These are phyloP conservation scores for Ophiostoma piceae DNA, from an alignment of 2,329 filamentous ascomycete species.

Conservation along the genomic window DNA sequence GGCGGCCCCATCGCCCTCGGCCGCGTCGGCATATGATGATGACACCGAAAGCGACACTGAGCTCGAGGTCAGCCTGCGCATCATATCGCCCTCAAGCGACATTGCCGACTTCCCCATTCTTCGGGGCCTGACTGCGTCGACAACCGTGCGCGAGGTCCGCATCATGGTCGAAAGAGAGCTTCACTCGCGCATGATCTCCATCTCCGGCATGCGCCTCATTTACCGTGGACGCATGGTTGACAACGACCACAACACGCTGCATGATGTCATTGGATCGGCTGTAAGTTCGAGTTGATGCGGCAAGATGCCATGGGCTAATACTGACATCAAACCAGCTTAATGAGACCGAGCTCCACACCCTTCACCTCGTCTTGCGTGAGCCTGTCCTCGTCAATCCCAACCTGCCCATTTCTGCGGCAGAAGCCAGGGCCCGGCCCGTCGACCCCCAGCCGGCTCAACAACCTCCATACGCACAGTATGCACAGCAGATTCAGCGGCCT, in stretches of 20 bases:
- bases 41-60: background rate
- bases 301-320: background rate
- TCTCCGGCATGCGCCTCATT: constrained; percentile 25
- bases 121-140: constrained; percentile 15
- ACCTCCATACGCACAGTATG: too few species aligned
- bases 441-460: background rate
- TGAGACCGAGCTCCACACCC: constrained; percentile 9
- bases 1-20: constrained; percentile 11
- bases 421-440: too few species aligned
- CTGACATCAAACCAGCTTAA: constrained; percentile 4
- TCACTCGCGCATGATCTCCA: constrained; percentile 13
- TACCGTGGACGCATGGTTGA: constrained; percentile 26
- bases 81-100: constrained; percentile 25
- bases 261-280: constrained; percentile 23
- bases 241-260: constrained; percentile 20
- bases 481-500: background rate
- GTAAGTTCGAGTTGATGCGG: constrained; percentile 16
- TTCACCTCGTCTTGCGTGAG: constrained; percentile 22
- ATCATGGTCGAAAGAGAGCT: constrained; percentile 20
- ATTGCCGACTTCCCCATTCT: constrained; percentile 22
- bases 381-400: background rate
- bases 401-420: background rate
- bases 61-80: constrained; percentile 21
- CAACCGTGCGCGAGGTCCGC: constrained; percentile 23
- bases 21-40: background rate